These are phyloP conservation scores for Ophiosphaerella narmari DNA, from an alignment of 2,329 filamentous ascomycete genomes.

Conservation along the genomic window DNA sequence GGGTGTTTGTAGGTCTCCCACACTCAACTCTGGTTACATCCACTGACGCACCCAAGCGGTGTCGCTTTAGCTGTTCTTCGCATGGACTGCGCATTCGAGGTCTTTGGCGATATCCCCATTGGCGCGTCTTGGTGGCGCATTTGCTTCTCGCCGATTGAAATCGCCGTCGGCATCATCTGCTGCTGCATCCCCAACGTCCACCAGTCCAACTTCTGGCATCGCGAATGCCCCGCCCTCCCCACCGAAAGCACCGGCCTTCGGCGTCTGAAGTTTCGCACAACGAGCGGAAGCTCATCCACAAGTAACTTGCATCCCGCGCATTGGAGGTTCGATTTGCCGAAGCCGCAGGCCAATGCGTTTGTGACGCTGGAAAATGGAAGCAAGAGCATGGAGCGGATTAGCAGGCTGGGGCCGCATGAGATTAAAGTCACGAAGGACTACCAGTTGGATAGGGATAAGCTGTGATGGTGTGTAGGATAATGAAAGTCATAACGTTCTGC, in stretches of 20 bases:
- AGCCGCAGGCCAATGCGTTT: conserved; percentile 19
- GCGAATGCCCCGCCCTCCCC: conserved; percentile 6
- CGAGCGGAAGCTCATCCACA: conserved; percentile 20
- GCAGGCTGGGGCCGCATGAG: conserved; percentile 14
- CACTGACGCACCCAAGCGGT: conserved; percentile 15
- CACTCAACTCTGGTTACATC: neutral
- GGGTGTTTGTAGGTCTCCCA: conserved; percentile 20
- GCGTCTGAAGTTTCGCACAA: conserved; percentile 19
- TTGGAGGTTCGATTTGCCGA: conserved; percentile 14
- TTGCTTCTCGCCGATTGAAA: conserved; percentile 25
- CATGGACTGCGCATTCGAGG: conserved; percentile 23
- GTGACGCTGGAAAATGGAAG: conserved; percentile 20
- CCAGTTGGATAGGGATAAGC: conserved; percentile 14
- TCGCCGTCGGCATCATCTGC: conserved; percentile 24
- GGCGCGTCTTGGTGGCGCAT: conserved; percentile 25
- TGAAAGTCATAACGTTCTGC: neutral
- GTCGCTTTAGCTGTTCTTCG: conserved; percentile 22
- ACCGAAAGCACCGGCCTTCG: conserved; percentile 18
- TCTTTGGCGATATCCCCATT: conserved; percentile 22
- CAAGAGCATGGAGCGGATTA: conserved; percentile 12
- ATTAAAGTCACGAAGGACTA: conserved; percentile 28
- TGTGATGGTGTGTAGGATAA: conserved; percentile 4
- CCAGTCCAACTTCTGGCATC: conserved; percentile 13
- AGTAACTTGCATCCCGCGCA: conserved; percentile 21
- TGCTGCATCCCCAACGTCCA: conserved; percentile 24